A percentile compares a stretch with the other conserved stretches of the same genome.
Conservation (phyloP, 331 rosid species). For the Quercus phellos region DNA sequence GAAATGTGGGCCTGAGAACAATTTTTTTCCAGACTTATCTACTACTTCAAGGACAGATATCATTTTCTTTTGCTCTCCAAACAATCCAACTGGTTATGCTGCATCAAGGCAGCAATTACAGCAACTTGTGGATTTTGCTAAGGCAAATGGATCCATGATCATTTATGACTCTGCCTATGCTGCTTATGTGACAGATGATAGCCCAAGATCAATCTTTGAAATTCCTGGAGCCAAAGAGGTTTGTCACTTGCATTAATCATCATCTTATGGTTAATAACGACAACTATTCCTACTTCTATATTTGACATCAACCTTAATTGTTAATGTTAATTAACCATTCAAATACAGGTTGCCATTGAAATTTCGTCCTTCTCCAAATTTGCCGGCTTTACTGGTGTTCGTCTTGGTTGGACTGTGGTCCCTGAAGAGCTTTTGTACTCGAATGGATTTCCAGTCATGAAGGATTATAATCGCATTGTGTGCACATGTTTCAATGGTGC, state of each 20-base stretch:
- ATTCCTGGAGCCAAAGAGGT: constrained; percentile 69
- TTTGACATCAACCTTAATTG: neutral
- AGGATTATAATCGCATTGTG: constrained; percentile 71
- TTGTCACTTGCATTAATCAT: neutral
- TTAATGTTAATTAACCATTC: neutral
- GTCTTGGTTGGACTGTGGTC: constrained; percentile 93
- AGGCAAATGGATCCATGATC: constrained; percentile 56
- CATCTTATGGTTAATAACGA: neutral
- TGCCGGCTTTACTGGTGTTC: constrained; percentile 85
- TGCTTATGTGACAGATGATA: constrained; percentile 46
- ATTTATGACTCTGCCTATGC: constrained; percentile 59
- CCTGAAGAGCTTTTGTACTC: constrained; percentile 65
- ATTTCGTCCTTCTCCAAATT: constrained; percentile 85
- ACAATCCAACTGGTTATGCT: constrained; percentile 71
- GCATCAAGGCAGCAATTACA: constrained; percentile 47
- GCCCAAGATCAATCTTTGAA: constrained; percentile 60
- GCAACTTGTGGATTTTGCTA: constrained; percentile 58
- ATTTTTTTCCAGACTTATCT: constrained; percentile 51
- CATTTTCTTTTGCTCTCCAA: constrained; percentile 71
- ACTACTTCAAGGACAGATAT: constrained; percentile 43
- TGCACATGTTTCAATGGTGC: constrained; percentile 92
- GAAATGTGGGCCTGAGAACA: constrained; percentile 43
- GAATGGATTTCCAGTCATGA: constrained; percentile 69
- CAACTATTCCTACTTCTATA: neutral
- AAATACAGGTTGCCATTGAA: constrained; percentile 73